Evolutionary conservation across 2,329 filamentous ascomycete species (phyloP).

Genomic region (Colletotrichum camelliae): DNA sequence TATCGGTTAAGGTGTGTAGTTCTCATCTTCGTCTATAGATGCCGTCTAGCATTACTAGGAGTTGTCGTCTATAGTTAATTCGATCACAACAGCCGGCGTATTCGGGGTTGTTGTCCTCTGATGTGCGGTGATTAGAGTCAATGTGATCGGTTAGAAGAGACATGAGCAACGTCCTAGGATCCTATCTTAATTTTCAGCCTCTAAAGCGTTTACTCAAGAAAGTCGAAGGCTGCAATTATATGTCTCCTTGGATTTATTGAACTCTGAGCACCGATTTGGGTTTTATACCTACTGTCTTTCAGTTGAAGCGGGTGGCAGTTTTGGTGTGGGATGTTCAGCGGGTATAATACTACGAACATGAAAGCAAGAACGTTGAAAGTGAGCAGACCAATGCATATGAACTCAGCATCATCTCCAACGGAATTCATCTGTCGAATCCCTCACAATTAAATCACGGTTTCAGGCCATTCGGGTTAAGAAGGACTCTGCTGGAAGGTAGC

Average conservation of each 20-base stretch:
- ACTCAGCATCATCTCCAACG: too few species aligned
- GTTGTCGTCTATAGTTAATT: not conserved
- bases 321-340: rapidly evolving
- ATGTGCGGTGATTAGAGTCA: not conserved
- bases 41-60: not conserved
- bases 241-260: not conserved
- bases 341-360: rapidly evolving
- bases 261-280: not conserved
- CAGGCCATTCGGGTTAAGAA: not conserved
- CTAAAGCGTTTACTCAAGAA: too few species aligned
- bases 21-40: not conserved
- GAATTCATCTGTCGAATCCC: too few species aligned
- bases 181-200: not conserved
- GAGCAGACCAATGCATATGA: too few species aligned
- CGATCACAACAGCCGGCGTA: not conserved
- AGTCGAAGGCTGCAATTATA: not conserved
- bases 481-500: rapidly evolving
- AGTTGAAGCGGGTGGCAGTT: rapidly evolving
- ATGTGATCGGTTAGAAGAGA: not conserved
- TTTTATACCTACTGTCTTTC: rapidly evolving
- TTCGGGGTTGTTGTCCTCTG: not conserved
- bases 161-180: not conserved
- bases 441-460: not conserved
- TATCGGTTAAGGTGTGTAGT: rapidly evolving
- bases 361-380: too few species aligned